Conservation (phyloP, 768 basidiomycete species). For the Trametes maxima region DNA sequence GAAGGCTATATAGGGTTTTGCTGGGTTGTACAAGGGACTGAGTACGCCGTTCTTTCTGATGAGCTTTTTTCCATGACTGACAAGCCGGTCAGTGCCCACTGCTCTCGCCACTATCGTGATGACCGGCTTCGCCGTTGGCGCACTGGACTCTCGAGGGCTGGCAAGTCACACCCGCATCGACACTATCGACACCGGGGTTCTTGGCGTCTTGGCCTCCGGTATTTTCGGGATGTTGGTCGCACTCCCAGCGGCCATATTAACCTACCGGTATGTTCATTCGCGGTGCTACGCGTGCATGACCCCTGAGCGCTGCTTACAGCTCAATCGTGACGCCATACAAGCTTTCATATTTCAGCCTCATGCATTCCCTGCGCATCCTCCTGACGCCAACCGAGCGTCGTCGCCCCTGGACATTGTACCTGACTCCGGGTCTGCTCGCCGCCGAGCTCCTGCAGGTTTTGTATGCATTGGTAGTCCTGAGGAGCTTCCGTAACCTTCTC, state of each 20-base stretch:
- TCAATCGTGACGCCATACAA: slow-evolving; percentile 83
- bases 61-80: slow-evolving; percentile 27
- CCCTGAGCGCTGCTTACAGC: slow-evolving; percentile 39
- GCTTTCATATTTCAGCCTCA: slow-evolving; percentile 61
- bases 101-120: slow-evolving; percentile 53
- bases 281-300: neutral
- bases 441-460: slow-evolving; percentile 47
- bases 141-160: slow-evolving; percentile 58
- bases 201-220: slow-evolving; percentile 67
- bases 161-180: slow-evolving; percentile 64
- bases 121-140: slow-evolving; percentile 56
- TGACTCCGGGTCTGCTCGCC: slow-evolving; percentile 68
- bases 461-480: slow-evolving; percentile 47
- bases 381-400: slow-evolving; percentile 82
- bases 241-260: slow-evolving; percentile 71
- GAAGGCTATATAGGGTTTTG: slow-evolving; percentile 51
- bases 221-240: slow-evolving; percentile 66
- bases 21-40: slow-evolving; percentile 80
- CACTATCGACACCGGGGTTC: slow-evolving; percentile 56
- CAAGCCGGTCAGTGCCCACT: slow-evolving; percentile 47
- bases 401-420: slow-evolving; percentile 77
- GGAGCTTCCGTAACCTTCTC: slow-evolving; percentile 53
- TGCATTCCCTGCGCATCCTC: slow-evolving; percentile 64
- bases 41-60: slow-evolving; percentile 41
- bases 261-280: slow-evolving; percentile 60